Percentiles rank a stretch among this genome's conserved stretches.
Evolutionary conservation across 2,329 filamentous ascomycete species (phyloP).

Genomic region (Plenodomus biglobosus): DNA sequence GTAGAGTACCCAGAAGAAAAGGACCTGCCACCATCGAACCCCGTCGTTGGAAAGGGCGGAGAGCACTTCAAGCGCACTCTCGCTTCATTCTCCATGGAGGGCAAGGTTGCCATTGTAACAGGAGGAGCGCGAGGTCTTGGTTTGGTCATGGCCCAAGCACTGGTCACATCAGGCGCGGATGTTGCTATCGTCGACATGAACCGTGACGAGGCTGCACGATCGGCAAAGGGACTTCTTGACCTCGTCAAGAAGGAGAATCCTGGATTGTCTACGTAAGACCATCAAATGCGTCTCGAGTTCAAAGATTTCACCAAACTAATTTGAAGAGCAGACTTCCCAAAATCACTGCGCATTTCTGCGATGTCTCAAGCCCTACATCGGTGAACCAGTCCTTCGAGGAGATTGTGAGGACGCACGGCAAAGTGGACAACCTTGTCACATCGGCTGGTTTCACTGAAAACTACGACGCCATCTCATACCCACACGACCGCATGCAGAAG

Average conservation of each 20-base stretch:
- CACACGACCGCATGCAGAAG: conserved; percentile 86
- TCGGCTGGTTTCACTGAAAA: conserved; percentile 98
- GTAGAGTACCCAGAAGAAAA: conserved; percentile 77
- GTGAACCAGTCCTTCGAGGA: conserved; percentile 74
- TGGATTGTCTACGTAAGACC: conserved; percentile 42
- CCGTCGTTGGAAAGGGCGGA: conserved; percentile 74
- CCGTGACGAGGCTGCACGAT: conserved; percentile 79
- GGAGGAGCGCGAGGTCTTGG: conserved; percentile 88
- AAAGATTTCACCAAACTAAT: conserved; percentile 2
- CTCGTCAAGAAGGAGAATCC: conserved; percentile 80
- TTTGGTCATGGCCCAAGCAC: conserved; percentile 87
- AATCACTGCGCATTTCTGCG: conserved; percentile 86
- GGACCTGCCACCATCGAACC: conserved; percentile 69
- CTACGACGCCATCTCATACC: conserved; percentile 88
- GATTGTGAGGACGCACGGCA: conserved; percentile 70
- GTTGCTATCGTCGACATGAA: conserved; percentile 94
- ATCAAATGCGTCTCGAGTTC: not conserved
- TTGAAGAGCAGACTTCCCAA: conserved; percentile 63
- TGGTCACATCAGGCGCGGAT: conserved; percentile 84
- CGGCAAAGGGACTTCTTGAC: conserved; percentile 72
- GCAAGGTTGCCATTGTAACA: conserved; percentile 80
- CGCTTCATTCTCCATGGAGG: conserved; percentile 82
- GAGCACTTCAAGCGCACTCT: conserved; percentile 84
- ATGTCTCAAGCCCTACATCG: conserved; percentile 78
- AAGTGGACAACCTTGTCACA: conserved; percentile 89